These are phyloP conservation scores for Nicotiana tomentosiformis DNA, from an alignment of 257 asterid species.

Conservation along the genomic window DNA sequence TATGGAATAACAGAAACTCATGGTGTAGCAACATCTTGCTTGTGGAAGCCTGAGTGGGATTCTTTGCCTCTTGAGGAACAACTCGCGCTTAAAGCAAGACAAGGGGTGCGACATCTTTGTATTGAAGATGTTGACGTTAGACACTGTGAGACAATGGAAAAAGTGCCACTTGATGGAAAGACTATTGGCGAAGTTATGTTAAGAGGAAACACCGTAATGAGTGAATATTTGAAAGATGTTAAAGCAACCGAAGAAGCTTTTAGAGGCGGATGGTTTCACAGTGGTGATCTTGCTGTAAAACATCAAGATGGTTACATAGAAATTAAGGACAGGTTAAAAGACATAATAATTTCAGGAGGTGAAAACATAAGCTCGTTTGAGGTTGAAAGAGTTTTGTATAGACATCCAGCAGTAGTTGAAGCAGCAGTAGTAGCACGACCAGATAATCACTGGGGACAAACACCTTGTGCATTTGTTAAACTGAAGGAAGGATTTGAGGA, in stretches of 20 bases:
- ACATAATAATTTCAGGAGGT: slow-evolving; percentile 3
- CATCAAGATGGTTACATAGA: slow-evolving; percentile 15
- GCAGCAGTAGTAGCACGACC: slow-evolving; percentile 34
- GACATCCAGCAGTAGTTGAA: slow-evolving; percentile 30
- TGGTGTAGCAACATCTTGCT: slow-evolving; percentile 19
- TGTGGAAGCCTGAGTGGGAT: slow-evolving; percentile 38
- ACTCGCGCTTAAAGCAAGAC: slow-evolving; percentile 19
- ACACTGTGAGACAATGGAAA: background rate
- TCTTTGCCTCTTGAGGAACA: slow-evolving; percentile 15
- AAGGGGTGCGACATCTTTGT: slow-evolving; percentile 10
- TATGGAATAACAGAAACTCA: slow-evolving; percentile 34
- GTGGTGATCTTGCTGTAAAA: background rate
- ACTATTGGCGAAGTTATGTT: slow-evolving; percentile 28
- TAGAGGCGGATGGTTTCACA: background rate
- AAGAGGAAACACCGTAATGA: slow-evolving; percentile 28
- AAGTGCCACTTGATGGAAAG: slow-evolving; percentile 28
- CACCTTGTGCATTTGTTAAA: slow-evolving; percentile 32
- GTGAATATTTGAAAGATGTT: background rate
- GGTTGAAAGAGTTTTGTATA: slow-evolving; percentile 26
- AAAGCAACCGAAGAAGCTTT: background rate
- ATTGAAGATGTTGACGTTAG: background rate
- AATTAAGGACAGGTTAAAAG: slow-evolving; percentile 28
- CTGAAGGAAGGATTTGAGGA: slow-evolving; percentile 24
- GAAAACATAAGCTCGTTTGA: slow-evolving; percentile 30
- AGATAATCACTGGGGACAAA: slow-evolving; percentile 8